Evolutionary conservation across 208 protist species (phyloP).

Genomic region (Leishmania turanica): DNA sequence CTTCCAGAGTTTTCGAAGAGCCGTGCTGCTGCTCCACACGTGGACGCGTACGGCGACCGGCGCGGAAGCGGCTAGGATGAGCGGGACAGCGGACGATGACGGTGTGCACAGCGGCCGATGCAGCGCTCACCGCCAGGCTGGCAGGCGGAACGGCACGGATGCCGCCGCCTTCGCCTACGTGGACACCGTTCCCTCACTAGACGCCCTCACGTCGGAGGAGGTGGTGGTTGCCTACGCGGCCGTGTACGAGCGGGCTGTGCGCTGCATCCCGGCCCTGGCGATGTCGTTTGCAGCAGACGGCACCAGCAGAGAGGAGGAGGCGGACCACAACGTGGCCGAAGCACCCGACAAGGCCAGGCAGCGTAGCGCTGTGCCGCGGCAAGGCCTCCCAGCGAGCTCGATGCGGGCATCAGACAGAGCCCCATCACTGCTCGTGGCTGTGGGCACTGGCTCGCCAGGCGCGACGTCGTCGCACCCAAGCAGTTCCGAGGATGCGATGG

Average conservation of each 20-base stretch:
- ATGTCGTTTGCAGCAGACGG: not conserved
- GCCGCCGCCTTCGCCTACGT: conserved; percentile 23
- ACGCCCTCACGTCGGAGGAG: conserved; percentile 41
- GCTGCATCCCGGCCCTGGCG: conserved; percentile 33
- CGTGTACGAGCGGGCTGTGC: conserved; percentile 28
- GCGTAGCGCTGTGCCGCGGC: not conserved
- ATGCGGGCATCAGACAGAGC: not conserved
- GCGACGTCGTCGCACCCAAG: not conserved
- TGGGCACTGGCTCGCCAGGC: not conserved
- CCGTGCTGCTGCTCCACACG: conserved; percentile 57
- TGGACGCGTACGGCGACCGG: conserved; percentile 31
- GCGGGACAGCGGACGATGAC: conserved; percentile 4
- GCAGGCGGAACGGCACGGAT: not conserved
- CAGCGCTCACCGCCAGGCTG: not conserved
- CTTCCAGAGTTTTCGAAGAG: conserved; percentile 64
- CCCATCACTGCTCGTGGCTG: not conserved
- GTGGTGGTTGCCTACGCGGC: conserved; percentile 43
- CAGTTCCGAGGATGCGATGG: not conserved
- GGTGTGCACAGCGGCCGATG: not conserved
- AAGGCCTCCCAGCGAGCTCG: not conserved
- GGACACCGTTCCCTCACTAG: conserved; percentile 40
- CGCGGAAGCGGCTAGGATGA: not conserved
- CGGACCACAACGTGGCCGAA: not conserved
- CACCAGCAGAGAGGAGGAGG: not conserved
- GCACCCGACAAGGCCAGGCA: not conserved